A percentile compares a stretch with the other conserved stretches of the same genome.
phyloP scores from a whole-genome alignment of 257 asterid species.

The Solanum ossicruentum region DNA sequence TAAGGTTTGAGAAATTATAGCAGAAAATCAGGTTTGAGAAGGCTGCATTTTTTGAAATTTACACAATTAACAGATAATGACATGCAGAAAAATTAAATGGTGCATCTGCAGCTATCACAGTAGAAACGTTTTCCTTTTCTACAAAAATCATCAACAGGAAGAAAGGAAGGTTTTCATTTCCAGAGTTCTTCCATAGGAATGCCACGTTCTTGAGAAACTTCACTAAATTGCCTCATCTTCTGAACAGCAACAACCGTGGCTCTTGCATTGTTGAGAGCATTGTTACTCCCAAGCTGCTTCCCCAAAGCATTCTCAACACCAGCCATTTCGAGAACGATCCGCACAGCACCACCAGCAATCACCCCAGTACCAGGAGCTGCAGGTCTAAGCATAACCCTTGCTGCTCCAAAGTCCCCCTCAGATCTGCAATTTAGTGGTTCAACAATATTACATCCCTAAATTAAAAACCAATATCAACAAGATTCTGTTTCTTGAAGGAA shows the following conservation, averaged over 20 bases:
- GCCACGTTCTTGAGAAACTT: constrained; percentile 84
- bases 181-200: constrained; percentile 94
- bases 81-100: neutral
- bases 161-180: constrained; percentile 37
- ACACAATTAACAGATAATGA: neutral
- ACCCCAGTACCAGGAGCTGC: constrained; percentile 98
- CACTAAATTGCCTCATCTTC: constrained; percentile 82
- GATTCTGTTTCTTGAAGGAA: neutral
- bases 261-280: constrained; percentile 88
- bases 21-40: neutral
- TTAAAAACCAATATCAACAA: neutral
- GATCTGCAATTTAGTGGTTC: constrained; percentile 25
- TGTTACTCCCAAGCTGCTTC: constrained; percentile 90
- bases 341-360: constrained; percentile 93
- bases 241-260: constrained; percentile 83
- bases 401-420: constrained; percentile 85
- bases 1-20: no score
- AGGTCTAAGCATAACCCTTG: constrained; percentile 92
- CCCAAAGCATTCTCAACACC: constrained; percentile 93
- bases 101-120: neutral
- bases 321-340: constrained; percentile 80
- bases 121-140: neutral
- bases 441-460: neutral
- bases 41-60: neutral
- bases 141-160: neutral